These are phyloP conservation scores for Lithospermum erythrorhizon DNA, from an alignment of 257 asterid genomes.

Conservation along the genomic window DNA sequence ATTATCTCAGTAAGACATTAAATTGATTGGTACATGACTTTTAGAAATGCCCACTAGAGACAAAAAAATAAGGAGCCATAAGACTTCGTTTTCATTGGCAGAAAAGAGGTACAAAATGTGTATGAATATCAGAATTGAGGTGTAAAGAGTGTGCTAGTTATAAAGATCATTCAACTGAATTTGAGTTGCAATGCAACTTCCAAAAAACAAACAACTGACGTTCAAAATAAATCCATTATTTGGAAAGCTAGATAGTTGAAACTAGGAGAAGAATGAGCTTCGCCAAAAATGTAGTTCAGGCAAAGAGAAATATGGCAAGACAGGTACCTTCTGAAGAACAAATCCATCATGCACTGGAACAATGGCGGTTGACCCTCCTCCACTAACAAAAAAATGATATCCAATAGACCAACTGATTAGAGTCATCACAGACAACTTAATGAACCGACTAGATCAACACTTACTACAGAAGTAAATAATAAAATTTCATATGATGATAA, in stretches of 20 bases:
- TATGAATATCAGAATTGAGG: too few species aligned
- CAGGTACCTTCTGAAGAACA: conserved; percentile 86
- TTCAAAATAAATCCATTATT: too few species aligned
- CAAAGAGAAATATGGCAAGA: conserved; percentile 5
- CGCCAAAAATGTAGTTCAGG: neutral
- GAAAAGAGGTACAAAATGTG: neutral
- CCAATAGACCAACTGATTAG: neutral
- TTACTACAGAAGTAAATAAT: too few species aligned
- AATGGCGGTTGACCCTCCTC: conserved; percentile 95
- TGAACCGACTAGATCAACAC: too few species aligned
- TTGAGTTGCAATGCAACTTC: neutral
- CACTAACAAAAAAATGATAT: conserved; percentile 48
- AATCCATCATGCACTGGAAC: conserved; percentile 98
- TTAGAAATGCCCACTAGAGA: neutral
- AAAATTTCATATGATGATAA: too few species aligned
- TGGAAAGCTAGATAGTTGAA: neutral
- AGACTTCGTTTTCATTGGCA: neutral
- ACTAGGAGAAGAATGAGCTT: neutral
- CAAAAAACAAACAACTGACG: too few species aligned
- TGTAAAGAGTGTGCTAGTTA: too few species aligned
- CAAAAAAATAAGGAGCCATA: too few species aligned
- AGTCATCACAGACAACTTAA: too few species aligned
- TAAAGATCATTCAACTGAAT: neutral
- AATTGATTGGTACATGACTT: neutral
- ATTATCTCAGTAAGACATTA: neutral